Percentiles rank a stretch among this genome's conserved stretches.
These are phyloP conservation scores for Pterocarpus macrocarpus DNA, from an alignment of 306 rosid genomes.

Conservation along the genomic window DNA sequence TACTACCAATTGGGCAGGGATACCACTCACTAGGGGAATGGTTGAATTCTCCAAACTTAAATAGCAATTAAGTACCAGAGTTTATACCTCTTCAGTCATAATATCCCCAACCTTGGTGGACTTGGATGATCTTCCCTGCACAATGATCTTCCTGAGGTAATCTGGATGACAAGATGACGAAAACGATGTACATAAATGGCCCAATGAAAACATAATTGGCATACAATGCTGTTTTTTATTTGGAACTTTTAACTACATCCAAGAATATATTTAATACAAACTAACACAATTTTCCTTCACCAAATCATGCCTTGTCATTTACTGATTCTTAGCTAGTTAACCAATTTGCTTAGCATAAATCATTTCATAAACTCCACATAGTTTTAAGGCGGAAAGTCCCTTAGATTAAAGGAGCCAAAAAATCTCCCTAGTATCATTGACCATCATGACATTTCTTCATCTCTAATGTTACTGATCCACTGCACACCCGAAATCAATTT, in stretches of 20 bases:
- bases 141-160: conserved; percentile 97
- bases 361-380: not conserved
- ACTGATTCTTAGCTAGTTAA: conserved; percentile 20
- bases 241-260: not conserved
- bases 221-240: not conserved
- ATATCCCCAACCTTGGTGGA: conserved; percentile 98
- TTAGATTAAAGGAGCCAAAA: conserved; percentile 4
- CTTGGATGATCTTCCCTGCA: conserved; percentile 99
- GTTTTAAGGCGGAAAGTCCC: not conserved
- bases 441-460: not conserved
- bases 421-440: not conserved
- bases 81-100: conserved; percentile 97
- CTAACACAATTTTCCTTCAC: conserved; percentile 10
- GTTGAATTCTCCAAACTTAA: not conserved
- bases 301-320: conserved; percentile 1
- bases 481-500: conserved; percentile 8
- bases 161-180: conserved; percentile 55
- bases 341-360: conserved; percentile 17
- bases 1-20: not conserved
- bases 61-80: conserved; percentile 8
- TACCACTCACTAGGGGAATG: conserved; percentile 2
- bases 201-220: not conserved
- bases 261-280: conserved; percentile 12
- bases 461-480: not conserved
- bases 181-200: not conserved